These are phyloP conservation scores for Trichosporon sp. DNA, from an alignment of 1,284 basidiomycete genomes.

Conservation along the genomic window DNA sequence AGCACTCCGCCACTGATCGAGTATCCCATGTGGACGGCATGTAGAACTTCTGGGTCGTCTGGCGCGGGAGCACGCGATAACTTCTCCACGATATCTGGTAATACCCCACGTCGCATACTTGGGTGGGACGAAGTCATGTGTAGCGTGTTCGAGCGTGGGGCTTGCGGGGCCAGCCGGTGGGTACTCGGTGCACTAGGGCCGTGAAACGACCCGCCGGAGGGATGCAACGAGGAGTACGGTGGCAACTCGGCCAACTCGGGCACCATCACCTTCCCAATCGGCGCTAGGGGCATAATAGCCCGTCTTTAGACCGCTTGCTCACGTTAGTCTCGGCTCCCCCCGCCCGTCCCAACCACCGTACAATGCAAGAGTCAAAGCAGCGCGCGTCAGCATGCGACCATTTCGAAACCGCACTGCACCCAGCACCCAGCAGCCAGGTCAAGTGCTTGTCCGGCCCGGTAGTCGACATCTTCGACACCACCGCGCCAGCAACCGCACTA, in stretches of 20 bases:
- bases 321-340: not conserved
- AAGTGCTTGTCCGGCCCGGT: not conserved
- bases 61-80: not conserved
- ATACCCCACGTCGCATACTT: not conserved
- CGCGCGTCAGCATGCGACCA: not conserved
- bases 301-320: not conserved
- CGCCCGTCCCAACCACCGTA: constrained; percentile 1
- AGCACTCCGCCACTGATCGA: too few relatives aligned
- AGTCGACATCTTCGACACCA: not conserved
- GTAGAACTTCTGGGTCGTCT: not conserved
- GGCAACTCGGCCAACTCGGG: constrained; percentile 16
- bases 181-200: not conserved
- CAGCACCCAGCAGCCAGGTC: not conserved
- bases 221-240: not conserved
- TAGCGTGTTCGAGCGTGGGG: constrained; percentile 5
- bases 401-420: constrained; percentile 3
- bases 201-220: not conserved
- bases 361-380: not conserved
- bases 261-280: constrained; percentile 3
- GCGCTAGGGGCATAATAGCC: constrained; percentile 12
- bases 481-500: not conserved
- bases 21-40: too few relatives aligned
- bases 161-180: not conserved
- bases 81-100: not conserved
- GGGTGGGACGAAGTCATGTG: not conserved